Evolutionary conservation across 495 filamentous ascomycete genomes (phyloP), one percentile per base, ranked within the genome.

Genomic region (Margaritispora aquatica): DNA sequence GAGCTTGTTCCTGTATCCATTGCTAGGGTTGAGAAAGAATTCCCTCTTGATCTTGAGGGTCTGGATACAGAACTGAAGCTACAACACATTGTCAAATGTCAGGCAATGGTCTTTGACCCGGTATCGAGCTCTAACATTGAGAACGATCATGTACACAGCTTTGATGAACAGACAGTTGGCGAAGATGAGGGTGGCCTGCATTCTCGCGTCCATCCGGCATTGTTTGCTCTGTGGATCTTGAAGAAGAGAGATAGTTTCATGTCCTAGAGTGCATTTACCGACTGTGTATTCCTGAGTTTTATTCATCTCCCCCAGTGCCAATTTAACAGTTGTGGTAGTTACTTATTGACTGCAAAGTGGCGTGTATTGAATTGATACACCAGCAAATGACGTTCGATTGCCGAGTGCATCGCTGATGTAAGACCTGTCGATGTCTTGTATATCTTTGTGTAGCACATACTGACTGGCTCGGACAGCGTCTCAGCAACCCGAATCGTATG

Each of bases 1-100:
- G 1, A 50, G 44, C 26, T 55, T 24, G 27, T 55, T 49, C 22
- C 51, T 26, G 34, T 55, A 60, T 26, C 58, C 58, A 55, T 60
- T 52, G 31, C 58, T 52, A 11, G 58, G 55, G 27, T 60, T 60
- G 23, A 60, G 51, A 3, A 60, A 23, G 51, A 51, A 60, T 26
- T 60, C 58, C 19, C 55, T 60, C 20, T 55, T 55, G 26, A 60
- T 26, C 44, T 60, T 60, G 2, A 60, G 52, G n/a, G 38, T 60
- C 58, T 10, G 51, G 38, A 24, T 60, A 38, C 2, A 60, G 23
- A 13, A 60, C 58, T 5, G 58, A 60, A 2, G 58, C 51, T 11
- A 60, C 51, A 19, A 60, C 13, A 60, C 52, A 55, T 60, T 41
- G 20, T 52, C 58, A 51, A 55, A 55, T 1, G 58, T 55, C 17